A percentile compares a stretch with the other conserved stretches of the same genome.
Evolutionary conservation across 1,284 basidiomycete species (phyloP).

Genomic region (Butyriboletus appendiculatus): DNA sequence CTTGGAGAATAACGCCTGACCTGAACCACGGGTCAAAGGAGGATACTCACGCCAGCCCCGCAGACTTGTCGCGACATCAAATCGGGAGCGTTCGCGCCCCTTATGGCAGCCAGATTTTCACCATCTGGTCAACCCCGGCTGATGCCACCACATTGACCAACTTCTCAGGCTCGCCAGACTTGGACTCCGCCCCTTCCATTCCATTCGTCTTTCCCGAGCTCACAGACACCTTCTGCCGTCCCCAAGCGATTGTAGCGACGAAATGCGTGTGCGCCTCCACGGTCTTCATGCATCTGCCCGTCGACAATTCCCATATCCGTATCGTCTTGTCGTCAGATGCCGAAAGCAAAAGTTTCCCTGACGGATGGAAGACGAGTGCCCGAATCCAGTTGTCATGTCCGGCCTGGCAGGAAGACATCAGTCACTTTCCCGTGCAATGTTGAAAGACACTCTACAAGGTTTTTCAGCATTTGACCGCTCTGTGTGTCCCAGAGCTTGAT

Average conservation of each 20-base stretch:
- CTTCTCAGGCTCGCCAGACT: slow-evolving; percentile 49
- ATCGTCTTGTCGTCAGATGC: slow-evolving; percentile 92
- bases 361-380: slow-evolving; percentile 82
- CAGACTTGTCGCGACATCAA: slow-evolving; percentile 10
- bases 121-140: slow-evolving; percentile 75
- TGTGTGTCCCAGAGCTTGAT: slow-evolving; percentile 87
- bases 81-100: not conserved
- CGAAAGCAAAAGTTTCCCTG: slow-evolving; percentile 84
- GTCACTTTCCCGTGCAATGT: not conserved
- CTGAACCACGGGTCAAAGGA: slow-evolving; percentile 8
- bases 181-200: slow-evolving; percentile 35
- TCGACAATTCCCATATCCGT: slow-evolving; percentile 84
- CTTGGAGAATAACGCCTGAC: slow-evolving; percentile 12
- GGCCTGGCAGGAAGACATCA: slow-evolving; percentile 41
- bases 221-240: slow-evolving; percentile 49
- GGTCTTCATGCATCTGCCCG: slow-evolving; percentile 79
- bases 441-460: slow-evolving; percentile 43
- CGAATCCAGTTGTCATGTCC: slow-evolving; percentile 89
- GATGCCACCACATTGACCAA: slow-evolving; percentile 81
- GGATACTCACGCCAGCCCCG: slow-evolving; percentile 9
- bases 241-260: slow-evolving; percentile 83
- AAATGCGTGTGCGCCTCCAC: slow-evolving; percentile 89
- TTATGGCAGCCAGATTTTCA: slow-evolving; percentile 64
- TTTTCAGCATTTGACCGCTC: slow-evolving; percentile 73
- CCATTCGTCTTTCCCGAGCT: slow-evolving; percentile 38